These are phyloP conservation scores for Scorias spongiosa DNA, from an alignment of 2,329 filamentous ascomycete species.

Conservation along the genomic window DNA sequence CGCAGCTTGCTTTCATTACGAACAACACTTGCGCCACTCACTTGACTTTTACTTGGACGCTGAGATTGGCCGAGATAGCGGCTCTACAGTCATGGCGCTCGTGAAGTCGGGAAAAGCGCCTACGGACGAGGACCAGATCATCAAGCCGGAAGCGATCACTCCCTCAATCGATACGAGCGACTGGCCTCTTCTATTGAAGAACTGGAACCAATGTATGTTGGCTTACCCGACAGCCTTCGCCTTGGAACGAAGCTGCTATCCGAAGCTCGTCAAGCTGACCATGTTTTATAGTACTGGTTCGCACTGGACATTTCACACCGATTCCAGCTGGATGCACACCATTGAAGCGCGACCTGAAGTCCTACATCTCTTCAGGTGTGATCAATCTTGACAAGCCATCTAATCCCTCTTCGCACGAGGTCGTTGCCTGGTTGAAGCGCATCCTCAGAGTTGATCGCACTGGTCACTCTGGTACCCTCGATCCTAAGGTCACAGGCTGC, in stretches of 20 bases:
- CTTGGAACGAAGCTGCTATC: neutral
- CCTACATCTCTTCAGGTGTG: conserved; percentile 90
- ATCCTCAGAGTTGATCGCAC: conserved; percentile 94
- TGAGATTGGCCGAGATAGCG: neutral
- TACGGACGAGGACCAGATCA: conserved; percentile 57
- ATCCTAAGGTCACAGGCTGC: conserved; percentile 95
- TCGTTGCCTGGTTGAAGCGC: conserved; percentile 97
- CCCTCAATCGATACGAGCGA: conserved; percentile 70
- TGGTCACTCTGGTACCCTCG: conserved; percentile 93
- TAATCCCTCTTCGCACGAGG: conserved; percentile 95
- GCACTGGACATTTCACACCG: conserved; percentile 92
- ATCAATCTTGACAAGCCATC: conserved; percentile 98
- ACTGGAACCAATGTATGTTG: conserved; percentile 76
- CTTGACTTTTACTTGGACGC: too few relatives aligned
- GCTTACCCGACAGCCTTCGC: conserved; percentile 2
- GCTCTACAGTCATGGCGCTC: conserved; percentile 12
- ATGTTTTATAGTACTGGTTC: conserved; percentile 56
- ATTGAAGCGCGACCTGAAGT: conserved; percentile 86
- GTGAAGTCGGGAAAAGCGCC: conserved; percentile 19
- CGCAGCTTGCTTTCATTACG: too few relatives aligned
- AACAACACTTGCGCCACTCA: too few relatives aligned
- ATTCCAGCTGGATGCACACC: conserved; percentile 88
- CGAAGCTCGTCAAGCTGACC: conserved; percentile 8
- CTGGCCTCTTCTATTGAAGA: conserved; percentile 90
- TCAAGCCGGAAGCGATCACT: conserved; percentile 78